A percentile compares a stretch with the other conserved stretches of the same genome.
Conservation (phyloP, 495 filamentous ascomycete species). For the Neohortaea acidophila region DNA sequence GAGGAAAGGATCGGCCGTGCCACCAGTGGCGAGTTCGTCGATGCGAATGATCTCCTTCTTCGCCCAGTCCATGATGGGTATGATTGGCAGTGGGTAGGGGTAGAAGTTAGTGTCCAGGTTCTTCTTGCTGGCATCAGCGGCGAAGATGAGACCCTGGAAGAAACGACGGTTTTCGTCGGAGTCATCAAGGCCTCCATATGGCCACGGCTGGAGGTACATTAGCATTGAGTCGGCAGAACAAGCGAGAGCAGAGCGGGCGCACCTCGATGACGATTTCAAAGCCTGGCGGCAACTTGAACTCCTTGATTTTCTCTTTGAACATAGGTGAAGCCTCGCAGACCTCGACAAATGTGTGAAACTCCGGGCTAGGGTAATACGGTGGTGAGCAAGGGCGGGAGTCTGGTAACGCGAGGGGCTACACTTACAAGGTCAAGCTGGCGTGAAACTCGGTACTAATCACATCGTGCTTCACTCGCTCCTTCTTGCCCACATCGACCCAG, state of each 20-base stretch:
- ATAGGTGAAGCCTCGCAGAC: conserved; percentile 43
- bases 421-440: conserved; percentile 43
- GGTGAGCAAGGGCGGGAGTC: too few species aligned
- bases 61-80: conserved; percentile 39
- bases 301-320: conserved; percentile 44
- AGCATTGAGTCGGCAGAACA: too few species aligned
- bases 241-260: too few species aligned
- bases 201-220: too few species aligned
- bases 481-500: conserved; percentile 41
- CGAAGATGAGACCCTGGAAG: conserved; percentile 39
- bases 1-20: conserved; percentile 28
- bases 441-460: conserved; percentile 45
- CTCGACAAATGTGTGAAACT: conserved; percentile 48
- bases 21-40: conserved; percentile 40
- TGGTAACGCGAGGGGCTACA: too few species aligned
- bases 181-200: conserved; percentile 43
- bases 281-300: conserved; percentile 47
- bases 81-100: conserved; percentile 39
- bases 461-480: conserved; percentile 34
- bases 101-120: conserved; percentile 43
- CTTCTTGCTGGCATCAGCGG: conserved; percentile 32
- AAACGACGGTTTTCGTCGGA: conserved; percentile 40
- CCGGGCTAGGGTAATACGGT: conserved; percentile 31
- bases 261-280: conserved; percentile 54
- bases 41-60: conserved; percentile 37